Percentiles rank a stretch among this genome's conserved stretches.
Conservation (phyloP, 2,329 filamentous ascomycete genomes). For the Aspergillus intermedius region DNA sequence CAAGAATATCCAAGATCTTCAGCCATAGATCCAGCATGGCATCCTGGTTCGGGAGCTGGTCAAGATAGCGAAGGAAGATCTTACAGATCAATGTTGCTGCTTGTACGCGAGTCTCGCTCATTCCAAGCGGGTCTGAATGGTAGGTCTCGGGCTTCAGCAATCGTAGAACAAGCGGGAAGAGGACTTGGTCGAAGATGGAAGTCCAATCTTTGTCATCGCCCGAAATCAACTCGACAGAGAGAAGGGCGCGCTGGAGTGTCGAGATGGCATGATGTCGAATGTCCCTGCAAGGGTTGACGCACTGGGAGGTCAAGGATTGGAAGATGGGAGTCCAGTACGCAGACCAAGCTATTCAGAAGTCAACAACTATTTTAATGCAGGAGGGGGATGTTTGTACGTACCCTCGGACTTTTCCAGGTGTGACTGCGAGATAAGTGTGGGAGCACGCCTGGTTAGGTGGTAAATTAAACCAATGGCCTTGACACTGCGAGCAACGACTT, state of each 20-base stretch:
- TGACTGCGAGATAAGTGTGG: constrained; percentile 82
- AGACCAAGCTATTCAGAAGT: constrained; percentile 65
- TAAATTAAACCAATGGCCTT: constrained; percentile 78
- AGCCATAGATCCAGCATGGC: constrained; percentile 90
- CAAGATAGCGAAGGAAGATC: constrained; percentile 90
- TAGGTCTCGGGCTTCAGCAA: constrained; percentile 93
- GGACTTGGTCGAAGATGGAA: constrained; percentile 85
- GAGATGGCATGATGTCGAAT: constrained; percentile 84
- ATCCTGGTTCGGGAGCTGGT: constrained; percentile 74
- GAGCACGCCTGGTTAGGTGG: constrained; percentile 72
- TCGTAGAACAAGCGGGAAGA: constrained; percentile 83
- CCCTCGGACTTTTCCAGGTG: constrained; percentile 83
- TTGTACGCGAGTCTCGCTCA: constrained; percentile 92
- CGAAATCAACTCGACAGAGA: constrained; percentile 78
- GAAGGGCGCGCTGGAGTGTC: constrained; percentile 74
- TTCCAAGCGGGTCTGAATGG: constrained; percentile 80
- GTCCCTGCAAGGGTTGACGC: constrained; percentile 88
- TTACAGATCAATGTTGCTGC: constrained; percentile 87
- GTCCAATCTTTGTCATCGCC: constrained; percentile 86
- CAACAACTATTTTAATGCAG: background rate
- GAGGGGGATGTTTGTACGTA: constrained; percentile 29
- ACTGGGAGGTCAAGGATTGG: constrained; percentile 78
- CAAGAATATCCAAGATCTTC: constrained; percentile 87
- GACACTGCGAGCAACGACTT: constrained; percentile 67
- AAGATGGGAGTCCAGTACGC: constrained; percentile 98